Evolutionary conservation across 2,329 filamentous ascomycete genomes (phyloP).

Genomic region (Drechmeria coniospora): DNA sequence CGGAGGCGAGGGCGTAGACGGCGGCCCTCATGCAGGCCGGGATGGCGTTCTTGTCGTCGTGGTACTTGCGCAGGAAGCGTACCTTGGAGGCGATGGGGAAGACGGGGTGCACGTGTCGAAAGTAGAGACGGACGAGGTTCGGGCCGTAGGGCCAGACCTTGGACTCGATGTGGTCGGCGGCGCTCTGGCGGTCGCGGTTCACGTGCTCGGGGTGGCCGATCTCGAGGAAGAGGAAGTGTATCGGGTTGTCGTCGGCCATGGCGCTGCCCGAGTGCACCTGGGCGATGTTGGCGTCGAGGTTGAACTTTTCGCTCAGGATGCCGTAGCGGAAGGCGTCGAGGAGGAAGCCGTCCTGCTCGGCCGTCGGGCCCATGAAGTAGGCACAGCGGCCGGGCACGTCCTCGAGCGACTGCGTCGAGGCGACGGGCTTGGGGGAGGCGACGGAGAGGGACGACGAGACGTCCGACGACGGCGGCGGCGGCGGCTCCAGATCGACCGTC

Average conservation of each 20-base stretch:
- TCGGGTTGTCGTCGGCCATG: constrained; percentile 19
- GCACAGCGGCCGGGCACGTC: constrained; percentile 25
- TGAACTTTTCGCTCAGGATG: constrained; percentile 26
- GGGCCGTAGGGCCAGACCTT: constrained; percentile 24
- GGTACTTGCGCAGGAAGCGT: constrained; percentile 24
- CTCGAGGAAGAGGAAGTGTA: constrained; percentile 29
- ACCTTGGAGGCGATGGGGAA: constrained; percentile 28
- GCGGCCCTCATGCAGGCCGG: constrained; percentile 28
- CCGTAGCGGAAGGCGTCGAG: constrained; percentile 30
- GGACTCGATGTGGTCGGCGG: constrained; percentile 26
- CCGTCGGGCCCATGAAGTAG: constrained; percentile 27
- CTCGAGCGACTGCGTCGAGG: constrained; percentile 21
- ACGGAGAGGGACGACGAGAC: background rate
- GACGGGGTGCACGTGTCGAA: constrained; percentile 27
- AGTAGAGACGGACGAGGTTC: constrained; percentile 27
- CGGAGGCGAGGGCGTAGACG: constrained; percentile 26
- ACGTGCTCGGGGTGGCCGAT: constrained; percentile 29
- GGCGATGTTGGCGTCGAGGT: constrained; percentile 27
- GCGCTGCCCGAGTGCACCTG: constrained; percentile 23
- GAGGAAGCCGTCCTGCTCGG: constrained; percentile 30
- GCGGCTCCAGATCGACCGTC: background rate
- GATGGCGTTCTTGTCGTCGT: constrained; percentile 19
- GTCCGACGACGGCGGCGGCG: background rate
- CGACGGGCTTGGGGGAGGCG: background rate
- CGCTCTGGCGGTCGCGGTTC: constrained; percentile 18